Conservation (phyloP, 805 yeast genomes). For the Myxozyma geophila region DNA sequence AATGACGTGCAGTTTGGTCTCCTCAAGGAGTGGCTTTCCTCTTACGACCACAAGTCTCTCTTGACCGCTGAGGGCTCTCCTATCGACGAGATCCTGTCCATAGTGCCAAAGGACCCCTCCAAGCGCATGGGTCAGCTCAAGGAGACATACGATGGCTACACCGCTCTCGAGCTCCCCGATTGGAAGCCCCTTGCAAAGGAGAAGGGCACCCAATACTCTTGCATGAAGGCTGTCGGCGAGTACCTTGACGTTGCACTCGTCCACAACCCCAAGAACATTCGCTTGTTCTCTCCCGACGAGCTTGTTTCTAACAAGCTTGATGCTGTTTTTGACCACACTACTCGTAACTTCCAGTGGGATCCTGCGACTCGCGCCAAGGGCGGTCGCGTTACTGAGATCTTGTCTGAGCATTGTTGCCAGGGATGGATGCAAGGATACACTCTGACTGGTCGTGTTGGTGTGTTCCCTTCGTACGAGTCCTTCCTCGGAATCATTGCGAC, state of each 20-base stretch:
- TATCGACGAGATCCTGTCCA: constrained; percentile 24
- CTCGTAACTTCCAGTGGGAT: constrained; percentile 34
- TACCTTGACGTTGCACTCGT: constrained; percentile 31
- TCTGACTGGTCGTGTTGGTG: constrained; percentile 37
- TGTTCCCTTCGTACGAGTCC: constrained; percentile 38
- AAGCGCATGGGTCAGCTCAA: constrained; percentile 36
- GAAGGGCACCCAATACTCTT: constrained; percentile 30
- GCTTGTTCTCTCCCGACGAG: constrained; percentile 38
- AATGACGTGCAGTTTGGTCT: constrained; percentile 30
- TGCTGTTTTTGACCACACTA: constrained; percentile 34
- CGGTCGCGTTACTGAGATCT: constrained; percentile 37
- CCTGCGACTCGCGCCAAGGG: constrained; percentile 32
- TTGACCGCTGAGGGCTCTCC: constrained; percentile 32
- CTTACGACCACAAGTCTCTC: constrained; percentile 31
- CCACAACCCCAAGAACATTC: constrained; percentile 27
- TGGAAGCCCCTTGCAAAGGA: constrained; percentile 33
- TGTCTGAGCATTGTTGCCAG: constrained; percentile 38
- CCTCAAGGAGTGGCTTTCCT: constrained; percentile 32
- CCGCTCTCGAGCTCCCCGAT: constrained; percentile 33
- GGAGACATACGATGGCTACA: constrained; percentile 34
- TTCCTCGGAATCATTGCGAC: constrained; percentile 36
- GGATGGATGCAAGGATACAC: constrained; percentile 39
- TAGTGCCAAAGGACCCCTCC: constrained; percentile 25
- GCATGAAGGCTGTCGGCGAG: constrained; percentile 32
- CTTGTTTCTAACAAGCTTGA: constrained; percentile 37